phyloP scores from a whole-genome alignment of 257 asterid species.

The Nicotiana noctiflora region DNA sequence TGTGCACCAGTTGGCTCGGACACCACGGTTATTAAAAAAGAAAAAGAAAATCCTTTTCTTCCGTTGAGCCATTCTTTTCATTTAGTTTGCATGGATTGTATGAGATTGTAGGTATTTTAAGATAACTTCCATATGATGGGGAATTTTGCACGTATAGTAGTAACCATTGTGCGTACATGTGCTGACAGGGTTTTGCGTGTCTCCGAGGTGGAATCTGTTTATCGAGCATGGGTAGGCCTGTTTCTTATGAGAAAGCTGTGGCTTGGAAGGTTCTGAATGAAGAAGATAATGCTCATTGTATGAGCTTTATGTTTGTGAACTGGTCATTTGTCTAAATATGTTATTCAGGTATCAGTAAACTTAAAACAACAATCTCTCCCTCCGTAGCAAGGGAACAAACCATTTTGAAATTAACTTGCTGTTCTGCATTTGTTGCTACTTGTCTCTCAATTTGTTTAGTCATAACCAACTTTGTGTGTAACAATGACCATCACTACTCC shows the following conservation, averaged over 20 bases:
- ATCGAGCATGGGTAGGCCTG: conserved; percentile 94
- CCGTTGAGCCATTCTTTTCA: too few relatives aligned
- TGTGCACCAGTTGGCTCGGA: too few relatives aligned
- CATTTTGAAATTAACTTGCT: background rate
- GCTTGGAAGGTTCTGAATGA: conserved; percentile 95
- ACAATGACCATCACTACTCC: too few relatives aligned
- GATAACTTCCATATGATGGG: too few relatives aligned
- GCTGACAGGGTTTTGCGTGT: conserved; percentile 59
- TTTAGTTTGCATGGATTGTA: too few relatives aligned
- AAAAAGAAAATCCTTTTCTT: too few relatives aligned
- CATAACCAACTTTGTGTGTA: too few relatives aligned
- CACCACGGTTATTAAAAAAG: too few relatives aligned
- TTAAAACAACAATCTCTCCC: background rate
- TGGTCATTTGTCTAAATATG: conserved; percentile 68
- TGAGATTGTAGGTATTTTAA: too few relatives aligned
- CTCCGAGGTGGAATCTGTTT: conserved; percentile 83
- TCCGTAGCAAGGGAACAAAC: background rate
- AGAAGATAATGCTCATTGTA: conserved; percentile 59
- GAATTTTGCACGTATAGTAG: too few relatives aligned
- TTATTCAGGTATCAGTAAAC: background rate
- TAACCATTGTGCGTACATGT: background rate
- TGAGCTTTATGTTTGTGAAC: conserved; percentile 69
- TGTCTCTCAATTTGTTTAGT: too few relatives aligned
- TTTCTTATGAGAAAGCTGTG: conserved; percentile 80
- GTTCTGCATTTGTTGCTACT: background rate